phyloP scores from a whole-genome alignment of 1,139 yeast genomes.

The Taphrina deformans region DNA sequence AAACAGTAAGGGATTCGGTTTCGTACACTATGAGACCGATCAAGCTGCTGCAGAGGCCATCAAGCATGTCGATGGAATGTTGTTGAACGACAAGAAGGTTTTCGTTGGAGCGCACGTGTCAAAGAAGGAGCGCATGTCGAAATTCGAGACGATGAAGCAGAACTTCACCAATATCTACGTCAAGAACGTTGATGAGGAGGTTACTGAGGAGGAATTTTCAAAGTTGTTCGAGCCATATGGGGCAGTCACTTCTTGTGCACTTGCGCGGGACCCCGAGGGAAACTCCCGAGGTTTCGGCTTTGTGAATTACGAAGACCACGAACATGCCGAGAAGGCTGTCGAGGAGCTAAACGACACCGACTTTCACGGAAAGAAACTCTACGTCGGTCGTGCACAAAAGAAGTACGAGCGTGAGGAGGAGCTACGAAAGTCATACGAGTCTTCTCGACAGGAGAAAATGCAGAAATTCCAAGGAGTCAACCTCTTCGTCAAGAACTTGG shows the following conservation, averaged over 20 bases:
- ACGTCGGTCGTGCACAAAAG: slow-evolving; percentile 99
- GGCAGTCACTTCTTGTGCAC: slow-evolving; percentile 75
- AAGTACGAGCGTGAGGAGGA: slow-evolving; percentile 97
- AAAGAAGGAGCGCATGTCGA: slow-evolving; percentile 92
- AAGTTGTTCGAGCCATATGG: slow-evolving; percentile 76
- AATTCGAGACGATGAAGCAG: slow-evolving; percentile 86
- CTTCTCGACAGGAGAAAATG: slow-evolving; percentile 86
- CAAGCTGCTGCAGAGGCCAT: slow-evolving; percentile 95
- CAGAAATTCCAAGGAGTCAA: slow-evolving; percentile 97
- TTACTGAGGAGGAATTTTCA: slow-evolving; percentile 64
- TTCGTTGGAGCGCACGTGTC: slow-evolving; percentile 93
- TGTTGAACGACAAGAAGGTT: slow-evolving; percentile 93
- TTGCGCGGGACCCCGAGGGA: slow-evolving; percentile 82
- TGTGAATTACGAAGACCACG: slow-evolving; percentile 85
- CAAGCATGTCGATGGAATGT: slow-evolving; percentile 98
- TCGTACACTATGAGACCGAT: slow-evolving; percentile 92
- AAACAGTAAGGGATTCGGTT: slow-evolving; percentile 92
- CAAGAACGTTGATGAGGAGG: slow-evolving; percentile 79
- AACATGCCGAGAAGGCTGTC: slow-evolving; percentile 85
- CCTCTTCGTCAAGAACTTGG: slow-evolving; percentile 94
- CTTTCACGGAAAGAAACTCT: slow-evolving; percentile 77
- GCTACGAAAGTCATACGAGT: slow-evolving; percentile 92
- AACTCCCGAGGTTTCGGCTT: slow-evolving; percentile 96
- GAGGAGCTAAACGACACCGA: slow-evolving; percentile 89
- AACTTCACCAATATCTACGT: slow-evolving; percentile 94